Conservation (phyloP, 1,284 basidiomycete genomes). For the Ceratobasidium sp. region DNA sequence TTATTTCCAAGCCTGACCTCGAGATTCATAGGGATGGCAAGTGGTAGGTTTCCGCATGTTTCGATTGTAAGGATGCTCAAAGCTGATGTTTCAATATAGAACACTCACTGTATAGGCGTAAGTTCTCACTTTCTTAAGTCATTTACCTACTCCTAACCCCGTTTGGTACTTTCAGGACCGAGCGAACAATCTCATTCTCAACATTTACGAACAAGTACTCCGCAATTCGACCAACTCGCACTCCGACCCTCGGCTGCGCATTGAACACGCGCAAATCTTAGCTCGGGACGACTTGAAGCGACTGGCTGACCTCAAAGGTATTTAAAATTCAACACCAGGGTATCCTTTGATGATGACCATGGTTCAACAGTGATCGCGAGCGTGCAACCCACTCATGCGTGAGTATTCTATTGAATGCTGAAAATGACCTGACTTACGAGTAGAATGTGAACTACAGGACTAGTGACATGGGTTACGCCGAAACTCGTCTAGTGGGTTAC, state of each 20-base stretch:
- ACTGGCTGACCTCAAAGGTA: slow-evolving; percentile 78
- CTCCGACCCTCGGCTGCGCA: slow-evolving; percentile 72
- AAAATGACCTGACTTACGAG: neutral
- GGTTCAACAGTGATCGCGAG: slow-evolving; percentile 80
- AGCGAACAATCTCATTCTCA: slow-evolving; percentile 84
- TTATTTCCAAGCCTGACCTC: too few relatives aligned
- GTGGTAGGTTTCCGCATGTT: slow-evolving; percentile 55
- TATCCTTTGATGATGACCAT: neutral
- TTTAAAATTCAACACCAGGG: slow-evolving; percentile 50
- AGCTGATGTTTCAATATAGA: slow-evolving; percentile 61
- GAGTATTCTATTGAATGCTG: slow-evolving; percentile 54
- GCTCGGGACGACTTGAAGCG: slow-evolving; percentile 75
- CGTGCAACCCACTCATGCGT: slow-evolving; percentile 94
- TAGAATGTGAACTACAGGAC: slow-evolving; percentile 64
- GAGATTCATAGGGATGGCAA: slow-evolving; percentile 63
- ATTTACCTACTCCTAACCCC: neutral
- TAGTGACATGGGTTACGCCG: slow-evolving; percentile 93
- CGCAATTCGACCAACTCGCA: slow-evolving; percentile 65
- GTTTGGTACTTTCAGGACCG: slow-evolving; percentile 65
- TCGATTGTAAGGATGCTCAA: neutral
- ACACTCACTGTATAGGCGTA: slow-evolving; percentile 87
- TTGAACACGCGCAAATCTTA: slow-evolving; percentile 94
- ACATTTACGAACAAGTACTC: slow-evolving; percentile 80
- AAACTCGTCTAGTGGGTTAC: slow-evolving; percentile 73
- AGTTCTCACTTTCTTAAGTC: slow-evolving; percentile 5